Base-by-base conservation (phyloP, 768 basidiomycete genomes). In the Phaeotremella fagi region DNA sequence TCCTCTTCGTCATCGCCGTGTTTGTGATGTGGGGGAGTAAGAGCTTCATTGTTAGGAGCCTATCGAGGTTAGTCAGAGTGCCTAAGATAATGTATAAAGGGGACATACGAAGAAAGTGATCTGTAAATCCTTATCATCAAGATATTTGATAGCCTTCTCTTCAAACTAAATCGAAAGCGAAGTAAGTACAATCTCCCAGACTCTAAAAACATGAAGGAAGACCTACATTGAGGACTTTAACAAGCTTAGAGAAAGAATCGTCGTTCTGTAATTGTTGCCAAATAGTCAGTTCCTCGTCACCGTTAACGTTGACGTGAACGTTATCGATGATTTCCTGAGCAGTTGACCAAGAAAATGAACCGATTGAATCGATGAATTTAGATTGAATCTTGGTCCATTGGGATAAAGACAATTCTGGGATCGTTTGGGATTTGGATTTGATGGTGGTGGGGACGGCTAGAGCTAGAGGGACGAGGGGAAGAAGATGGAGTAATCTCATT, bases 31-130 rank as follows among this genome's bases (percentile, higher is more conserved):
- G 65, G 71, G 7, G 70, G 67, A 18, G 60, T 70, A 24, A 74
- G 52, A 4, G 69, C 73, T 45, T 68, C 64, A 52, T 74, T 71
- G 49, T 74, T 66, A 22, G 69, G 69, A 0, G 66, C 61, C 64
- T 63, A 41, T 2, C n/a, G 51, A 29, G 20, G 2, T 3, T 12
- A 46, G 25, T 33, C 22, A 44, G 18, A 23, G 20, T 5, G 25
- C 9, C 3, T 1, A 29, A 20, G n/a, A 12, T 38, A 41, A 22
- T 29, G 45, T 52, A 45, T 23, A 28, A 45, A 28, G 38, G 36
- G 29, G 20, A 57, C 66, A 61, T 47, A 68, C 72, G 51, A 74
- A 74, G 62, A 74, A 74, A 26, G 73, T 74, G 53, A 74, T 70
- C 43, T 60, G 61, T 2, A 54, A 45, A 22, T 68, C 54, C 38